Percentiles rank a stretch among this genome's conserved stretches.
phyloP scores from a whole-genome alignment of 495 filamentous ascomycete species.

The Saxophila tyrrhenica region DNA sequence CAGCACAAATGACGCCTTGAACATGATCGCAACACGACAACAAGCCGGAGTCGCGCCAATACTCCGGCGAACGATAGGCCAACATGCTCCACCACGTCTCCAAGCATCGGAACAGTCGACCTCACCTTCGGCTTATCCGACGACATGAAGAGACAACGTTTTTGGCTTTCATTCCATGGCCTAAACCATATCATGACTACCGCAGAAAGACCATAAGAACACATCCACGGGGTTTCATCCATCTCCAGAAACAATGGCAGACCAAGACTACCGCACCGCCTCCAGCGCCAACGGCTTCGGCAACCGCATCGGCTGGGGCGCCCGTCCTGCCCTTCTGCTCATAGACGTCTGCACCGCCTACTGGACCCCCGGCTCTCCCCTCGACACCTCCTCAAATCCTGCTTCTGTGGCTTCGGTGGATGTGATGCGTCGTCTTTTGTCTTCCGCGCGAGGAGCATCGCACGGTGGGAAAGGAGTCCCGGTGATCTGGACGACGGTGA shows the following conservation, averaged over 20 bases:
- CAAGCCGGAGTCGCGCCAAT: too few relatives aligned
- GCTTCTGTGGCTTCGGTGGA: conserved; percentile 22
- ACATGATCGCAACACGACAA: too few relatives aligned
- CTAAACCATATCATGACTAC: too few relatives aligned
- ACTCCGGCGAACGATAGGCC: too few relatives aligned
- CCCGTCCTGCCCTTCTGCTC: conserved; percentile 25
- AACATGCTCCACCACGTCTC: too few relatives aligned
- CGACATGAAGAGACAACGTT: too few relatives aligned
- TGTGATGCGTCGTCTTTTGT: conserved; percentile 25
- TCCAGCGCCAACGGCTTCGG: conserved; percentile 21
- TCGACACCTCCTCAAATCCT: conserved; percentile 24
- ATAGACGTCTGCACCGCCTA: conserved; percentile 35
- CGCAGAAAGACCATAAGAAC: too few relatives aligned
- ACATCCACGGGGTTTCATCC: too few relatives aligned
- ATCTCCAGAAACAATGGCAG: not conserved
- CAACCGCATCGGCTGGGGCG: conserved; percentile 30
- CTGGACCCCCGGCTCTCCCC: conserved; percentile 28
- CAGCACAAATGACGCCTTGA: too few relatives aligned
- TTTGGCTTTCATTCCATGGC: too few relatives aligned
- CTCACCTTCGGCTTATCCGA: too few relatives aligned
- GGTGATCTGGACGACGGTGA: conserved; percentile 27
- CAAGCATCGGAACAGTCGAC: too few relatives aligned
- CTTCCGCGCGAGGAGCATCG: conserved; percentile 21
- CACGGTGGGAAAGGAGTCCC: conserved; percentile 12
- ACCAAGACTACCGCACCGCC: conserved; percentile 2